Evolutionary conservation across 2,329 filamentous ascomycete genomes (phyloP).

Genomic region (Epicoccum nigrum): DNA sequence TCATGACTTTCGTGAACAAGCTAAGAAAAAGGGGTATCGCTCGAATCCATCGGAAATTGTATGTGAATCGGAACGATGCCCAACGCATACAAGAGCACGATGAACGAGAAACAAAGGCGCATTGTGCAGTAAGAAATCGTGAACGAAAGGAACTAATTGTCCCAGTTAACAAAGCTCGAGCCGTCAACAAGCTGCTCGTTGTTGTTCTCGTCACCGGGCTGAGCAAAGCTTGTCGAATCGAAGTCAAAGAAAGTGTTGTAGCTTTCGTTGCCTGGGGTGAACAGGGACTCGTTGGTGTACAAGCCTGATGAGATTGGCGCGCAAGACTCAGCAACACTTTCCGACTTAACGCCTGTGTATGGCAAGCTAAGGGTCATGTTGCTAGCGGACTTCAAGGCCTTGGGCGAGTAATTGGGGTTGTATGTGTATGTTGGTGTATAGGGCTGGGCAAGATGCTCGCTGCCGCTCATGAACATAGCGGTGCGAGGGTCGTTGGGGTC

Average conservation of each 20-base stretch:
- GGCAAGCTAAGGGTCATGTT: slow-evolving; percentile 38
- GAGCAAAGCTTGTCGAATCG: slow-evolving; percentile 20
- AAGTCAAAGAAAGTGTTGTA: slow-evolving; percentile 35
- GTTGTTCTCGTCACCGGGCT: slow-evolving; percentile 23
- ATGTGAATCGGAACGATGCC: slow-evolving; percentile 11
- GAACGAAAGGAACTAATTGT: slow-evolving; percentile 16
- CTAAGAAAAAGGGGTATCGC: slow-evolving; percentile 8
- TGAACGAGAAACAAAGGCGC: no score
- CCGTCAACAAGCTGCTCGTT: slow-evolving; percentile 28
- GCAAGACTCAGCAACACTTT: slow-evolving; percentile 26
- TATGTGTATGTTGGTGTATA: slow-evolving; percentile 52
- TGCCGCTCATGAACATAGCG: slow-evolving; percentile 55
- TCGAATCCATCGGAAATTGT: slow-evolving; percentile 10
- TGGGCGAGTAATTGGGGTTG: slow-evolving; percentile 50
- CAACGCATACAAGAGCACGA: slow-evolving; percentile 4
- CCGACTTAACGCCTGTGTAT: slow-evolving; percentile 39
- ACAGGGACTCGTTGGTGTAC: slow-evolving; percentile 23
- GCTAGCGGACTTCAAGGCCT: slow-evolving; percentile 26
- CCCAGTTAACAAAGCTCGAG: slow-evolving; percentile 35
- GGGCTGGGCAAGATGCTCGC: slow-evolving; percentile 49
- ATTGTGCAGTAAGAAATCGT: no score
- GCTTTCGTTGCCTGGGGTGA: slow-evolving; percentile 31
- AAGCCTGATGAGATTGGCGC: slow-evolving; percentile 31
- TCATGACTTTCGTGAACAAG: slow-evolving; percentile 14
- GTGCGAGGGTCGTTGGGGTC: slow-evolving; percentile 54